These are phyloP conservation scores for Corylus heterophylla DNA, from an alignment of 306 rosid species.

Conservation along the genomic window DNA sequence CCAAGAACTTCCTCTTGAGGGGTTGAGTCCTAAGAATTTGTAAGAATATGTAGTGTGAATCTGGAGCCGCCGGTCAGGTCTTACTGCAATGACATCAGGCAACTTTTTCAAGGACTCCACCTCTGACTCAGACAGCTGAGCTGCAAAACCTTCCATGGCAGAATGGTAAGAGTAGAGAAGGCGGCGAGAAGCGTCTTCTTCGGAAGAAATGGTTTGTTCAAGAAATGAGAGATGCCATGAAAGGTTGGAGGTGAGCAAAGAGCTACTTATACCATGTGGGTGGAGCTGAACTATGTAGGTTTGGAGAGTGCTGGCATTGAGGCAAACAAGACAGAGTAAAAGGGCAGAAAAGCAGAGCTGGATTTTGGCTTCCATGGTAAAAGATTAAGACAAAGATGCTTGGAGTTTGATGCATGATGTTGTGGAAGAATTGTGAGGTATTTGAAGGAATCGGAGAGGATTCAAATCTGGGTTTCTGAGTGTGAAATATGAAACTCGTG, in stretches of 20 bases:
- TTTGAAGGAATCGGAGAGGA: constrained; percentile 65
- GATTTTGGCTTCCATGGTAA: constrained; percentile 54
- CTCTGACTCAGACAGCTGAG: constrained; percentile 70
- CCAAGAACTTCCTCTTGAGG: constrained; percentile 55
- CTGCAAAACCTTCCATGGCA: constrained; percentile 90
- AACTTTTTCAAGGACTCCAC: constrained; percentile 45
- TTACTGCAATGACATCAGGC: constrained; percentile 72
- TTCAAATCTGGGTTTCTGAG: constrained; percentile 39
- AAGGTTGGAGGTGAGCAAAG: constrained; percentile 57
- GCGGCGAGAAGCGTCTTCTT: constrained; percentile 62
- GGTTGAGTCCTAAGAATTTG: constrained; percentile 76
- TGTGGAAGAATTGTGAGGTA: constrained; percentile 50
- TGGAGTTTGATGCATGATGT: constrained; percentile 39
- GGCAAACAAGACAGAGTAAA: constrained; percentile 34
- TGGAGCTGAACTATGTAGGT: constrained; percentile 89
- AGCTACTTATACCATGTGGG: constrained; percentile 51
- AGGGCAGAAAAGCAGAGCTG: constrained; percentile 41
- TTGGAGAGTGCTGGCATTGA: constrained; percentile 55
- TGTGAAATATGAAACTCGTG: constrained; percentile 83
- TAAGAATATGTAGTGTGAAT: constrained; percentile 84
- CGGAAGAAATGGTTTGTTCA: constrained; percentile 44
- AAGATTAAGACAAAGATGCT: constrained; percentile 26
- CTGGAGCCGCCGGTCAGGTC: constrained; percentile 53
- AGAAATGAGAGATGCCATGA: constrained; percentile 84
- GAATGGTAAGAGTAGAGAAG: constrained; percentile 83